Conservation (phyloP, 2,329 filamentous ascomycete species). For the Pseudopithomyces chartarum region DNA sequence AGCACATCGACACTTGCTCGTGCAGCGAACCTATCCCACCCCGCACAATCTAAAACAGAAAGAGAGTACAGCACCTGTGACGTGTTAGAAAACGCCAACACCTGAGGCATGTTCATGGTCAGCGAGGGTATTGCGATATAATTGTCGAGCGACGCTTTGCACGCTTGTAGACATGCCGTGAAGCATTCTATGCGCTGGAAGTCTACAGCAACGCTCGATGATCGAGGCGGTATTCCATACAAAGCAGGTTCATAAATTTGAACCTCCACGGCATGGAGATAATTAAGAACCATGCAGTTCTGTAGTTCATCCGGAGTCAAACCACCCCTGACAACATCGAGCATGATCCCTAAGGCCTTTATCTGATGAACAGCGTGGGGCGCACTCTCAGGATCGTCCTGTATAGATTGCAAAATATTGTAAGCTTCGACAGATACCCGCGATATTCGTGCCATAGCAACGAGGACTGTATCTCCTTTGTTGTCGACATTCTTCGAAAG, state of each 20-base stretch:
- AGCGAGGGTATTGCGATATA: conserved; percentile 1
- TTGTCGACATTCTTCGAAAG: conserved; percentile 56
- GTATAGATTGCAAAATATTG: conserved; percentile 23
- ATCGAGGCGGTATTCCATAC: neutral
- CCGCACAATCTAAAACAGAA: conserved; percentile 11
- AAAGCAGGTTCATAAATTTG: conserved; percentile 15
- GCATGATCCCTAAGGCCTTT: conserved; percentile 4
- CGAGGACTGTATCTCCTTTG: conserved; percentile 56
- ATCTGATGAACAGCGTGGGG: conserved; percentile 8
- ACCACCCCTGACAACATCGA: conserved; percentile 6
- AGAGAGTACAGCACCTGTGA: conserved; percentile 11
- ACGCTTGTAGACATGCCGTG: conserved; percentile 13
- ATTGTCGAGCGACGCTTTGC: conserved; percentile 13
- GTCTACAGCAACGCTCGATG: conserved; percentile 1
- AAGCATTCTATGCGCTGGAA: conserved; percentile 15
- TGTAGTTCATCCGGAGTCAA: conserved; percentile 5
- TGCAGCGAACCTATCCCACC: conserved; percentile 18
- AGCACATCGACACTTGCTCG: conserved; percentile 14
- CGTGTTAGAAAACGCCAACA: conserved; percentile 13
- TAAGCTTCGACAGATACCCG: conserved; percentile 20
- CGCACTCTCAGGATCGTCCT: conserved; percentile 1
- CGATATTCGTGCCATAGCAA: conserved; percentile 45
- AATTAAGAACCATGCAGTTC: conserved; percentile 4
- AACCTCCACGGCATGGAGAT: conserved; percentile 2
- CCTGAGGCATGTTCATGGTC: conserved; percentile 9